Base-by-base conservation (phyloP, 192 early-diverging fungal species). In the Coemansia sp. region DNA sequence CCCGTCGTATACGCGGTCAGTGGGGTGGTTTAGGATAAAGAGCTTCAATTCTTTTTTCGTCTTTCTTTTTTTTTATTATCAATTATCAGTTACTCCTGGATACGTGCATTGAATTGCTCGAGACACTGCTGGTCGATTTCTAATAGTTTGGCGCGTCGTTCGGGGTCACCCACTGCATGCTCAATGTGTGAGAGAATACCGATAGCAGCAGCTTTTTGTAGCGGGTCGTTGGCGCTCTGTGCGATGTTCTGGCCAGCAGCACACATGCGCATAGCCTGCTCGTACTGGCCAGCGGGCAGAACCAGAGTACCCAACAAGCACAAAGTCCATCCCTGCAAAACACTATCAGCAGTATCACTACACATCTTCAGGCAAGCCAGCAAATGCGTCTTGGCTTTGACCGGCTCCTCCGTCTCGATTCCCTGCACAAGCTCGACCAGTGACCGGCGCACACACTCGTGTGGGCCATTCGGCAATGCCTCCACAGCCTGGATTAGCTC, bases 1-100 rank as follows among this genome's bases (percentile, higher is more conserved):
- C 95, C 8, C 80, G 94, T 52, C 87, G 95, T 36, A 94, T 96
- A 69, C 88, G 95, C 71, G 95, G 95, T n/a, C 86, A 88, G 57
- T 91, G 86, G 79, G 93, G 89, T 64, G 92, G 92, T 5, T 80
- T 92, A n/a, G 88, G 85, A 24, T 76, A 70, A 73, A 62, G 36
- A 3, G 0, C 12, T 38, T 12, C 55, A 16, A 51, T n/a, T n/a
- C n/a, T 43, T 44, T 9, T 33, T 11, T 18, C 36, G n/a, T n/a
- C n/a, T n/a, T 18, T 44, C 44, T 33, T 36, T 63, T 44, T 22
- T 22, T 42, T n/a, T 60, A 60, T 11, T 62, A 54, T 54, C 36
- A 36, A 36, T 36, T 36, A 8, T 36, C n/a, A 49, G 20, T 27
- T 27, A 63, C 15, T 65, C 43, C 16, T 63, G 22, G n/a, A 74